Percentiles rank a stretch among this genome's conserved stretches.
Conservation (phyloP, 176 grass and related monocot genomes). For the Rhynchospora breviuscula region DNA sequence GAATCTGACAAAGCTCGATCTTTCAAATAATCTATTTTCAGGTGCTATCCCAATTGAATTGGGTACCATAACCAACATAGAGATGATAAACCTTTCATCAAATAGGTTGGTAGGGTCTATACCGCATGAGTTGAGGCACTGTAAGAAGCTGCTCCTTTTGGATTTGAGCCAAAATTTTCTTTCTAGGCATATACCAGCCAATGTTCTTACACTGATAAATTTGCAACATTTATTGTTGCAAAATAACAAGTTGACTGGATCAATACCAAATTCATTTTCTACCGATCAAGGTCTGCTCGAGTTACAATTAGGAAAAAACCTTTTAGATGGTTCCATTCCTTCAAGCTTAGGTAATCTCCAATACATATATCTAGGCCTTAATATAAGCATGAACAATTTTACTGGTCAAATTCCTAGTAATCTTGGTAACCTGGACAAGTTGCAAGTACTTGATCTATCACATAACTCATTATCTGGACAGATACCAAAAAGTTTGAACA, state of each 20-base stretch:
- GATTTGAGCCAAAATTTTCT: slow-evolving; percentile 45
- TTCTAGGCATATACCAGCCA: slow-evolving; percentile 41
- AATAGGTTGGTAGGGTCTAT: slow-evolving; percentile 43
- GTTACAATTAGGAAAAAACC: slow-evolving; percentile 49
- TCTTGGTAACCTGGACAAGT: slow-evolving; percentile 44
- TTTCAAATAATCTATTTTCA: slow-evolving; percentile 38
- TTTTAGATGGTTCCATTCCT: slow-evolving; percentile 44
- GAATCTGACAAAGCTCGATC: slow-evolving; percentile 58
- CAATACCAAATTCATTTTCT: slow-evolving; percentile 46
- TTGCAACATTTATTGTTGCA: slow-evolving; percentile 44
- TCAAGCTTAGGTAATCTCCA: slow-evolving; percentile 46
- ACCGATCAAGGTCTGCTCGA: slow-evolving; percentile 34
- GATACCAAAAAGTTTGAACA: slow-evolving; percentile 36
- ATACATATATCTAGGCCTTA: slow-evolving; percentile 42
- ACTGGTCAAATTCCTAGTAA: slow-evolving; percentile 39
- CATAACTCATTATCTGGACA: slow-evolving; percentile 37
- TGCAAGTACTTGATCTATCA: slow-evolving; percentile 54
- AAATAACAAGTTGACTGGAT: slow-evolving; percentile 36
- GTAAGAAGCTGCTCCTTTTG: slow-evolving; percentile 24
- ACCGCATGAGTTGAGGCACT: slow-evolving; percentile 32
- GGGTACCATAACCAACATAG: slow-evolving; percentile 28
- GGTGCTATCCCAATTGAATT: slow-evolving; percentile 49
- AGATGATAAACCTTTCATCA: slow-evolving; percentile 30
- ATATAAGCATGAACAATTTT: slow-evolving; percentile 47
- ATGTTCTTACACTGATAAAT: slow-evolving; percentile 24